Base-by-base conservation (phyloP, 2,329 filamentous ascomycete species). In the Ceratocystis lukuohia region DNA sequence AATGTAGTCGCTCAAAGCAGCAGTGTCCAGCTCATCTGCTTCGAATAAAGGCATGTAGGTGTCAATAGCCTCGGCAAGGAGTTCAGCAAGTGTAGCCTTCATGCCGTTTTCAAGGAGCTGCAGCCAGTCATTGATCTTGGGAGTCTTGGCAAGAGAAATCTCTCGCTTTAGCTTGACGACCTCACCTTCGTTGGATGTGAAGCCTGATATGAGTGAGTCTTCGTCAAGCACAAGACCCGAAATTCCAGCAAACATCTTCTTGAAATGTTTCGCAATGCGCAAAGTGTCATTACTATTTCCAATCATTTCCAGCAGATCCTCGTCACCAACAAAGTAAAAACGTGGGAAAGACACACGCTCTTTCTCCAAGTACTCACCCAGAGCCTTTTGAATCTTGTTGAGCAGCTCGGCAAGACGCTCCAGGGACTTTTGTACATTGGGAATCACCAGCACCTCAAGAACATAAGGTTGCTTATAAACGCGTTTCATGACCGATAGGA, bases 321-420 rank as follows among this genome's bases (percentile, higher is more conserved):
- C 95, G 72, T 99, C 95, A 75, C 94, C 94, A 66, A 99, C 95
- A 72, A 99, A 99, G 79, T 99, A 99, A 80, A 99, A 99, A 67
- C 94, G 87, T 57, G 94, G 94, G 78, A 99, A 99, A 0, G 93
- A 96, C 0, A 97, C 89, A 76, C 94, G 87, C 77, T 99, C 94
- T 73, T 94, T 92, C 76, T 99, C 95, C 45, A 99, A 85, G 72
- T 99, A 99, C 78, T 99, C 94, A 76, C 94, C 94, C 8, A 99
- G 84, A 1, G 95, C 95, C 77, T 99, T 99, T 73, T 99, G 94
- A 69, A 99, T 99, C 80, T 97, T 97, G 83, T 96, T 96, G 67
- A 99, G 82, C 71, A 97, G 81, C 74, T 99, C 94, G n/a, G 93
- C 93, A 65, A 99, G 81, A 71, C 94, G 88, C 77, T 99, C 95